Evolutionary conservation across 164 flowering plant genomes (phyloP), one percentile per base, ranked within the genome.

Genomic region (Tinospora cordifolia): DNA sequence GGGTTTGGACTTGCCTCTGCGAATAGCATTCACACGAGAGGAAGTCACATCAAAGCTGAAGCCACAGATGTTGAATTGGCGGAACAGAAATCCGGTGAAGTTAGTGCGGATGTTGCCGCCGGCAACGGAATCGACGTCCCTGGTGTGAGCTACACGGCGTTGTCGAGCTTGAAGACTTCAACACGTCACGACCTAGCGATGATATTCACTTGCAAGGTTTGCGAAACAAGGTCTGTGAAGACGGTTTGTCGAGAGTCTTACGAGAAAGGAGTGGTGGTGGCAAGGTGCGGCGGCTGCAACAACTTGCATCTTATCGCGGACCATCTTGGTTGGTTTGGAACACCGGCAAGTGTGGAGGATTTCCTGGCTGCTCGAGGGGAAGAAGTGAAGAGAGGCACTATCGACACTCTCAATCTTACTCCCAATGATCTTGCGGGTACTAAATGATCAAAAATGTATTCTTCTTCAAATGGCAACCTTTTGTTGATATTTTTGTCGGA

Each of bases 231-330:
- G 76, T 86, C 91, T 0, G 70, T 90, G 24, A 94, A 89, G 84
- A 88, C 91, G 8, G 72, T 69, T 21, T 84, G 84, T 68, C 87
- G 94, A 1, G 96, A 90, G 71, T 92, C 97, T 5, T 94, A 92
- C 60, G 98, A 94, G 69, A 94, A 87, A 75, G 98, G 99, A 39
- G 88, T 94, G 66, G 99, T 92, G 68, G 90, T 94, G 63, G 97
- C 80, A 3, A 84, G 90, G 3, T 94, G 99, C 64, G 83, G 77
- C 10, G 96, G 97, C 1, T 94, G 99, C 70, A 75, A 84, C 72
- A 90, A 90, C 73, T 75, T 85, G 7, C 99, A 94, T 76, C 81
- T 94, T 67, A 88, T 94, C 66, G 97, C 99, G 1, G 99, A 94
- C 68, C 83, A 83, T 0, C 87, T 94, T 21, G 99, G 99, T 9